Evolutionary conservation across 495 filamentous ascomycete species (phyloP), one percentile per base, ranked within the genome.

Genomic region (Annulohypoxylon nitens): DNA sequence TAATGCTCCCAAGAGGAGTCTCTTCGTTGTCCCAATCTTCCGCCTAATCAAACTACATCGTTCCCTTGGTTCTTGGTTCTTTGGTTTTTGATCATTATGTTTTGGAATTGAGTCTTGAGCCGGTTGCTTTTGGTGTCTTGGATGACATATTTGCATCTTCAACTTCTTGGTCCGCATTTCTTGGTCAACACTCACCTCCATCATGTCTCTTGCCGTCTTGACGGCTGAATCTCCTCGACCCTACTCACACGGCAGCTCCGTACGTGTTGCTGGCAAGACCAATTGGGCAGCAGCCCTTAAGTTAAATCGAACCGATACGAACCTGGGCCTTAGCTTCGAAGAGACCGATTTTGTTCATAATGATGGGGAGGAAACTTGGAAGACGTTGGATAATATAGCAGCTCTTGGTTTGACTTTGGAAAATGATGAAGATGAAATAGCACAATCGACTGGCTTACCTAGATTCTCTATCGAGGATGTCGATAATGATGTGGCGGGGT

Each of bases 361-460:
- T 36, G 74, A 76, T 20, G 64, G 70, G 14, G 60, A 69, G 26
- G 76, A 78, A 30, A 62, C 61, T 11, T 81, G 79, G 79, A 75
- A 78, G 62, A 78, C 78, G 71, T 81, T 84, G 77, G 83, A 85
- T 79, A 83, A 78, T 53, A 80, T 83, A 71, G 70, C 81, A 47
- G 77, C 77, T 43, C 70, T 81, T 71, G 77, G 76, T 30, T 76
- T 81, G 63, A 77, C 76, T 60, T 78, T 83, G 65, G 77, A 75
- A 51, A 77, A 77, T 64, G 78, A 80, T 43, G 77, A 75, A 18
- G 73, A 74, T 33, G 60, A 78, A 33, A 69, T 71, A 59, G 71
- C 71, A 54, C 76, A 73, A 70, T 71, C 58, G 55, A 71, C 70
- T 63, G 70, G 54, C 55, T 76, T 77, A 41, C 78, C 74, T 53